Evolutionary conservation across 2,329 filamentous ascomycete genomes (phyloP), one percentile per base, ranked within the genome.

Genomic region (Orbilia ellipsospora): DNA sequence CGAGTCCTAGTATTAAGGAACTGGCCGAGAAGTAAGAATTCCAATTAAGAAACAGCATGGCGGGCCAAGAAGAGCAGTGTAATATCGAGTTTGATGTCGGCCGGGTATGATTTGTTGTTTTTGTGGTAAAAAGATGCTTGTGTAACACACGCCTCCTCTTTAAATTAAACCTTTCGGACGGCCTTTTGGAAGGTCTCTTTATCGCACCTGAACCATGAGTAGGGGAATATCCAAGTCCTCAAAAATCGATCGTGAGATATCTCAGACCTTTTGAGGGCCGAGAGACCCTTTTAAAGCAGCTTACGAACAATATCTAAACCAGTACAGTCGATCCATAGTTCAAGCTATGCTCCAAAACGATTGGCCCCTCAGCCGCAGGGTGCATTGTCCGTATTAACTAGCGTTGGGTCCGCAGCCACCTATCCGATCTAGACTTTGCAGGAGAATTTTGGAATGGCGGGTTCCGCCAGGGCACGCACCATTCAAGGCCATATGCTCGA

Each of bases 361-460:
- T 67, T 65, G 55, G 61, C 18, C 50, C 50, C 62, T 65, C 56
- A 66, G 61, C 69, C 56, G 69, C 69, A 73, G 62, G 26, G 31
- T 73, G 55, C 62, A 66, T 62, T 62, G 61, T 70, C 66, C 57
- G 54, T 40, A 26, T 54, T 40, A 45, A 54, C 69, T 50, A 73
- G 69, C 48, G 61, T 73, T 18, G 55, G 66, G 66, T 67, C 61
- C 40, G 69, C 23, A 73, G 69, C 69, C 69, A 73, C 62, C 55
- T 73, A 73, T 73, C 69, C 62, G 69, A 73, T 73, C 61, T 73
- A 66, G 62, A 61, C 69, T 66, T 55, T 73, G 61, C 51, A 67
- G 69, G 45, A 67, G 56, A 73, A 60, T 73, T 73, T 73, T 45
- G 69, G 61, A 45, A 73, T 73, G 55, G 69, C 69, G 55, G 69